These are phyloP conservation scores for Plasmodium coatneyi DNA, from an alignment of 169 alveolate species.

Conservation along the genomic window DNA sequence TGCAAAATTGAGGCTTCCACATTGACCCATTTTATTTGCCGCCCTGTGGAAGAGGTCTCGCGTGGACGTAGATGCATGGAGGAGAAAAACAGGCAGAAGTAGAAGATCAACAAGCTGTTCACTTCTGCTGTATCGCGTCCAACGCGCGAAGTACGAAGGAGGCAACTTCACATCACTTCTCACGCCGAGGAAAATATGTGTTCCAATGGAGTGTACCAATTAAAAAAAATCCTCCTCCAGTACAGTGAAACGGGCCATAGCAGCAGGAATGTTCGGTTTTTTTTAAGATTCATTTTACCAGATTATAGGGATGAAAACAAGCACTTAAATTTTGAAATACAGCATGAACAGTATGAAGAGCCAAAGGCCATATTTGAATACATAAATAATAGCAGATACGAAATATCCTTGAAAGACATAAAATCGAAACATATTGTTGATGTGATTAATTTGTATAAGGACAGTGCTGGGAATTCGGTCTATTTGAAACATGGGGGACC, in stretches of 20 bases:
- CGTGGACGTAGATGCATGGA: background rate
- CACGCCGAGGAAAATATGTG: constrained; percentile 72
- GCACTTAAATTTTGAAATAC: constrained; percentile 81
- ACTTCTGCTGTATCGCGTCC: background rate
- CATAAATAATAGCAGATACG: constrained; percentile 84
- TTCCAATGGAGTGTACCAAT: constrained; percentile 84
- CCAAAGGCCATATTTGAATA: constrained; percentile 84
- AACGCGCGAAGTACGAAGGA: background rate
- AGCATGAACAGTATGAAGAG: constrained; percentile 86
- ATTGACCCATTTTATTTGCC: background rate
- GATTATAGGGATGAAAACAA: constrained; percentile 80
- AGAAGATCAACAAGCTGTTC: background rate
- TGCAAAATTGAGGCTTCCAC: background rate
- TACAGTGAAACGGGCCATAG: constrained; percentile 88
- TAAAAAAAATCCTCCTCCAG: constrained; percentile 77
- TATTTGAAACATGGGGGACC: constrained; percentile 85
- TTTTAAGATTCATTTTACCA: constrained; percentile 81
- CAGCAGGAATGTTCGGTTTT: constrained; percentile 83
- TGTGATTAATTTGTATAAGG: constrained; percentile 81
- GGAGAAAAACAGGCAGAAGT: background rate
- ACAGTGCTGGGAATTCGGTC: constrained; percentile 83
- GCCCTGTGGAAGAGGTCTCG: background rate
- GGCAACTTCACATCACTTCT: background rate
- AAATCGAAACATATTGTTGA: constrained; percentile 86
- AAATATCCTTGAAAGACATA: constrained; percentile 86